Evolutionary conservation across 148 eudicot species (phyloP).

Genomic region (Persicaria tinctoria): DNA sequence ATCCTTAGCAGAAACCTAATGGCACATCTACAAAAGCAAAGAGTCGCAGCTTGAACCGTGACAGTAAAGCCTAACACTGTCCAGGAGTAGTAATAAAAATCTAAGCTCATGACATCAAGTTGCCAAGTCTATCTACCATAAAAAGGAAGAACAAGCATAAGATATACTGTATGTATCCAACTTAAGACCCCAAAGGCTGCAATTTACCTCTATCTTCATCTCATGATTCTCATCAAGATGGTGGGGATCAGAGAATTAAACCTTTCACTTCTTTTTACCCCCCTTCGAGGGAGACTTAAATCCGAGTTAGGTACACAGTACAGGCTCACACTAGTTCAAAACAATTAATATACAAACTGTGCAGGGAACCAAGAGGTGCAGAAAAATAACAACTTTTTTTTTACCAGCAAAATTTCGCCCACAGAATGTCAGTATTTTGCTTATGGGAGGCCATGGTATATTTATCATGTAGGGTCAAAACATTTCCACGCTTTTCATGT

Average conservation of each 20-base stretch:
- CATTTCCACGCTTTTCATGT: background rate
- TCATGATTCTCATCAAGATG: background rate
- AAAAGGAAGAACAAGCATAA: background rate
- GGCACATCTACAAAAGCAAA: too few relatives aligned
- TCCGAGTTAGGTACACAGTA: background rate
- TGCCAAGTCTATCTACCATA: background rate
- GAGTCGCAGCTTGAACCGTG: background rate
- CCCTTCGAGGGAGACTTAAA: too few relatives aligned
- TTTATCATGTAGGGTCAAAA: slow-evolving; percentile 4
- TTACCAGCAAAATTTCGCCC: background rate
- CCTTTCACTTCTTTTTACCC: background rate
- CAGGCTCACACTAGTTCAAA: background rate
- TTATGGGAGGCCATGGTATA: background rate
- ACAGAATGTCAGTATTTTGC: background rate
- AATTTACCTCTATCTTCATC: background rate
- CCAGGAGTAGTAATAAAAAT: background rate
- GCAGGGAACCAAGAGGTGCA: background rate
- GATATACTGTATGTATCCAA: background rate
- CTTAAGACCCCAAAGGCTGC: background rate
- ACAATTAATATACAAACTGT: background rate
- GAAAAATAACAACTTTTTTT: slow-evolving; percentile 5
- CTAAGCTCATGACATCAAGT: background rate
- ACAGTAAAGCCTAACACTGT: background rate
- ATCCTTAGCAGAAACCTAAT: too few relatives aligned
- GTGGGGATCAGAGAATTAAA: slow-evolving; percentile 4